These are phyloP conservation scores for Vitis rotundifolia DNA, from an alignment of 164 flowering plant genomes.

Conservation along the genomic window DNA sequence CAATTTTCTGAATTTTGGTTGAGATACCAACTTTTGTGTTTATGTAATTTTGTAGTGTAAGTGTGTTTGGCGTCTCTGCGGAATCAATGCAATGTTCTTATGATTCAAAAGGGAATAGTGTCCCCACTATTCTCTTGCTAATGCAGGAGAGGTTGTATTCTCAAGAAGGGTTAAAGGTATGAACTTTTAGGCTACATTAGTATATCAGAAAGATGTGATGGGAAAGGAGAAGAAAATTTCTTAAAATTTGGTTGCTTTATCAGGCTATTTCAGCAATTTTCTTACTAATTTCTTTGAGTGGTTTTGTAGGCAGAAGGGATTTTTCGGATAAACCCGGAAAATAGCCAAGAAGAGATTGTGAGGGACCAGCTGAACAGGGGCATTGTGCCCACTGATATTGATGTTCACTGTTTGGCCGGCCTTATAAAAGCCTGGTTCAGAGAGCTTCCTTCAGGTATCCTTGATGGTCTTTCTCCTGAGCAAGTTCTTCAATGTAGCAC, in stretches of 20 bases:
- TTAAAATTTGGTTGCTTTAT: too few relatives aligned
- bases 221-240: too few relatives aligned
- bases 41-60: slow-evolving; percentile 51
- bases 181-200: background rate
- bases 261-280: background rate
- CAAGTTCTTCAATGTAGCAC: slow-evolving; percentile 83
- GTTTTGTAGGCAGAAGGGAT: slow-evolving; percentile 85
- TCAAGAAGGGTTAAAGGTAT: slow-evolving; percentile 89
- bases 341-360: slow-evolving; percentile 85
- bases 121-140: slow-evolving; percentile 83
- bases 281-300: background rate
- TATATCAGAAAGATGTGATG: too few relatives aligned
- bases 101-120: slow-evolving; percentile 83
- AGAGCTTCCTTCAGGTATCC: slow-evolving; percentile 87
- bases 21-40: slow-evolving; percentile 1
- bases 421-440: slow-evolving; percentile 96
- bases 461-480: slow-evolving; percentile 95
- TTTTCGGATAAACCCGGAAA: slow-evolving; percentile 93
- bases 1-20: background rate
- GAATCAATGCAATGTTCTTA: slow-evolving; percentile 93
- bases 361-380: slow-evolving; percentile 89
- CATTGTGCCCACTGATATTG: slow-evolving; percentile 80
- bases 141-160: slow-evolving; percentile 88
- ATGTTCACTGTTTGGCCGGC: slow-evolving; percentile 95
- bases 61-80: slow-evolving; percentile 93